Base-by-base conservation (phyloP, 2,329 filamentous ascomycete species). In the Trichoderma koningiopsis region DNA sequence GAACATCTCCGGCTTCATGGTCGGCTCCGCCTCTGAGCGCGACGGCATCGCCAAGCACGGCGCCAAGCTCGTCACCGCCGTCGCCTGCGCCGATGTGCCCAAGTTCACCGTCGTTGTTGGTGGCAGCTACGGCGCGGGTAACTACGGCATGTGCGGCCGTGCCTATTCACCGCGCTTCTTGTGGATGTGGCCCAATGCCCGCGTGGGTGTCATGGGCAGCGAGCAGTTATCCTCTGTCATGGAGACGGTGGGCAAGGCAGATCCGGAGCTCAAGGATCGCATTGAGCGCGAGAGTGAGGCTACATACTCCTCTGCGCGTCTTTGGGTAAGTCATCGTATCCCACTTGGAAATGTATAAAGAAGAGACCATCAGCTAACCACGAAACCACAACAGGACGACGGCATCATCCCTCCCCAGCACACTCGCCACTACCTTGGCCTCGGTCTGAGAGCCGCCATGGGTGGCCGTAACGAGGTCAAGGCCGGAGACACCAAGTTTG, bases 1-100 rank as follows among this genome's bases (percentile, higher is more conserved):
- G 79, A 98, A 99, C 80, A 98, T 99, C 78, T 91, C 90, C 6
- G 96, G 96, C 55, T 99, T 99, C 87, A 99, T 99, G 96, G 96
- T 99, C 37, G 96, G 96, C 55, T 88, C 89, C 22, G 93, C 96
- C 75, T 94, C 95, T 0, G 96, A 99, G 82, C 91, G 92, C 67
- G 95, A 95, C 64, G 96, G 96, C 14, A 98, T 99, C 74, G 96
- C 96, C 67, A 98, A 98, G 85, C 96, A 98, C 77, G 96, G 96
- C 52, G 96, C 96, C 6, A 98, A 99, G 82, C 88, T 99, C 22
- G 96, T 98, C 33, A 97, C 94, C 3, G 96, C 95, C 8, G 96
- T 98, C 13, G 93, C 94, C 10, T 97, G 94, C 77, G 94, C 95
- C 4, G 89, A 96, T 73, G 95, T 98, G 53, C 95, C 96, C 73